Percentiles rank a stretch among this genome's conserved stretches.
phyloP scores from a whole-genome alignment of 148 eudicot species.

The Rhododendron kiyosumense region DNA sequence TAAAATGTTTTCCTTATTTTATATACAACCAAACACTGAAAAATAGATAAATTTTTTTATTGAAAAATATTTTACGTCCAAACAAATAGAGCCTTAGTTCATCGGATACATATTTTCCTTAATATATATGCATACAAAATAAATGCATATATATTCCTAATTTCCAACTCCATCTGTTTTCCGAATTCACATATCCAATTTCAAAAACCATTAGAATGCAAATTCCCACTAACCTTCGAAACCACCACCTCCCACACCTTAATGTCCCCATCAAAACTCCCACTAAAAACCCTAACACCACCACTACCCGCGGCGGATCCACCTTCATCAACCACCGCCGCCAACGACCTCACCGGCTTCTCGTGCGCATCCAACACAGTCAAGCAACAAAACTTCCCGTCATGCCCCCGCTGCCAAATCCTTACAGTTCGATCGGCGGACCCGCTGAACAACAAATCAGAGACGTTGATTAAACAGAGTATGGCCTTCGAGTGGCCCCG shows the following conservation, averaged over 20 bases:
- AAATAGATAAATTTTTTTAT: too few relatives aligned
- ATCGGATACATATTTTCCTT: not conserved
- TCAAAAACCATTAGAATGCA: not conserved
- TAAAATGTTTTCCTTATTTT: too few relatives aligned
- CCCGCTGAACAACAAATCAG: constrained; percentile 61
- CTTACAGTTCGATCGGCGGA: constrained; percentile 81
- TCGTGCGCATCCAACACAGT: constrained; percentile 43
- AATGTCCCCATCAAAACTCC: constrained; percentile 57
- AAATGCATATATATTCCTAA: not conserved
- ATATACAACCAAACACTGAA: too few relatives aligned
- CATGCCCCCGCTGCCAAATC: constrained; percentile 52
- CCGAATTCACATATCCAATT: not conserved
- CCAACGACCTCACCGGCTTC: constrained; percentile 56
- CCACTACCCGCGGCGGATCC: not conserved
- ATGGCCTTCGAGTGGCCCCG: constrained; percentile 70
- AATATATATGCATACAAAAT: not conserved
- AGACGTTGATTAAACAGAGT: constrained; percentile 45
- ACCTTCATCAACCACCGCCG: constrained; percentile 35
- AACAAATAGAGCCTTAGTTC: too few relatives aligned
- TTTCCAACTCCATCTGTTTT: not conserved
- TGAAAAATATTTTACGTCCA: too few relatives aligned
- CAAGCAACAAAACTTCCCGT: constrained; percentile 47
- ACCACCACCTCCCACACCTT: constrained; percentile 42
- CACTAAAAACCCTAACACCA: constrained; percentile 49
- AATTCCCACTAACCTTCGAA: not conserved